A percentile compares a stretch with the other conserved stretches of the same genome.
Evolutionary conservation across 768 basidiomycete genomes (phyloP).

Genomic region (Nevesoporus exiguus): DNA sequence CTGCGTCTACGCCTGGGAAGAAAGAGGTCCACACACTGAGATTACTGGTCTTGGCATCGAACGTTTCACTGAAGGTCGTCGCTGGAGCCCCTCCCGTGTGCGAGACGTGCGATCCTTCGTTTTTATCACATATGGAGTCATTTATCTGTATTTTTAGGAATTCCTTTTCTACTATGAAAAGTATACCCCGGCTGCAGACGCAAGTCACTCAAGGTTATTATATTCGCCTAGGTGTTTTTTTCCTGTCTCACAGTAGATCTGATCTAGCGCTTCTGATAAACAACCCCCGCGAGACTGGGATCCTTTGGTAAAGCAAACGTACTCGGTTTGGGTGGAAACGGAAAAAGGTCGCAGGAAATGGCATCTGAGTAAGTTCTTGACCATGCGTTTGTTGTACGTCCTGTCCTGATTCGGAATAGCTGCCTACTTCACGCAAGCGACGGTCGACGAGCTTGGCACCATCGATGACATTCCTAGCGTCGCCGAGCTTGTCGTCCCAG

Average conservation of each 20-base stretch:
- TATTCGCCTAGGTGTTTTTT: not conserved
- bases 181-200: constrained; percentile 48
- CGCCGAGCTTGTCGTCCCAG: constrained; percentile 59
- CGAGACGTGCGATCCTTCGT: constrained; percentile 57
- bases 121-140: not conserved
- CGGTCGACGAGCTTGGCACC: constrained; percentile 65
- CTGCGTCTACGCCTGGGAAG: constrained; percentile 65
- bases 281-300: constrained; percentile 62
- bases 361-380: constrained; percentile 65
- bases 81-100: constrained; percentile 82
- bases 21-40: constrained; percentile 68
- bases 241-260: constrained; percentile 5
- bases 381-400: not conserved
- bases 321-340: constrained; percentile 73
- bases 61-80: constrained; percentile 78
- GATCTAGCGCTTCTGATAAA: constrained; percentile 39
- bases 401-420: constrained; percentile 43
- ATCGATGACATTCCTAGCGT: constrained; percentile 65
- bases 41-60: constrained; percentile 80
- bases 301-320: constrained; percentile 77
- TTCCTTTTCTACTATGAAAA: constrained; percentile 86
- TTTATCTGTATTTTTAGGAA: constrained; percentile 47
- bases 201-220: constrained; percentile 41
- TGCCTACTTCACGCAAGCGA: constrained; percentile 78
- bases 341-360: constrained; percentile 68